Evolutionary conservation across 345 rosid species (phyloP).

Genomic region (Eucalyptus regnans): DNA sequence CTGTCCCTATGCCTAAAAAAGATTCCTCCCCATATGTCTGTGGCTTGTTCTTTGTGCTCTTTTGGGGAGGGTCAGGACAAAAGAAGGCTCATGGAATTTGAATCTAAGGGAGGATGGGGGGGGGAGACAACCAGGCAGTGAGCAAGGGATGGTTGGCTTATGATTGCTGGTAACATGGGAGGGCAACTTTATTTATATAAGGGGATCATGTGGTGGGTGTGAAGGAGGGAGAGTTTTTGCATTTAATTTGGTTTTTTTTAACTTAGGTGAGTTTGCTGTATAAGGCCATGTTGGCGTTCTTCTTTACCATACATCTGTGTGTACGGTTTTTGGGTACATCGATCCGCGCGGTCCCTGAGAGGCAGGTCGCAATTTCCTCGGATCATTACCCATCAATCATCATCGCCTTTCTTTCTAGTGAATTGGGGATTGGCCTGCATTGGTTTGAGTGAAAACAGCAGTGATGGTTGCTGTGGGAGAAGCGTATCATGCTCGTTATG

Average conservation of each 20-base stretch:
- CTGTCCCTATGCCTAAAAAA: constrained; percentile 25
- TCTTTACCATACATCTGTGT: constrained; percentile 16
- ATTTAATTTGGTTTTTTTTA: not conserved
- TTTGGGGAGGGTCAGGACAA: constrained; percentile 18
- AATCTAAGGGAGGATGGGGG: constrained; percentile 10
- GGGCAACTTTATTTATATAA: not conserved
- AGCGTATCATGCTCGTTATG: not conserved
- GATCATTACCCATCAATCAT: not conserved
- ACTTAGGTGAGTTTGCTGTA: not conserved
- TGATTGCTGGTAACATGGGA: constrained; percentile 27
- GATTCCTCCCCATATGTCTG: constrained; percentile 19
- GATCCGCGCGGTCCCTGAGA: not conserved
- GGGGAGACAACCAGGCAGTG: constrained; percentile 26
- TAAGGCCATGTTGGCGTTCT: constrained; percentile 13
- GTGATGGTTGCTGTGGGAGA: not conserved
- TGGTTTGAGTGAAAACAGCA: not conserved
- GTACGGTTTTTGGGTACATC: not conserved
- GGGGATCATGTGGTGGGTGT: constrained; percentile 30
- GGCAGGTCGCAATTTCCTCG: not conserved
- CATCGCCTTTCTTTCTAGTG: not conserved
- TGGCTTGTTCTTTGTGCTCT: not conserved
- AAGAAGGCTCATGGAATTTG: constrained; percentile 25
- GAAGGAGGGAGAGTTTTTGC: not conserved
- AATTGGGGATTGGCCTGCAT: not conserved
- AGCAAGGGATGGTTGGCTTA: constrained; percentile 21